Percentiles rank a stretch among this genome's conserved stretches.
Evolutionary conservation across 768 basidiomycete species (phyloP).

Genomic region (Sporobolomyces phaffii): DNA sequence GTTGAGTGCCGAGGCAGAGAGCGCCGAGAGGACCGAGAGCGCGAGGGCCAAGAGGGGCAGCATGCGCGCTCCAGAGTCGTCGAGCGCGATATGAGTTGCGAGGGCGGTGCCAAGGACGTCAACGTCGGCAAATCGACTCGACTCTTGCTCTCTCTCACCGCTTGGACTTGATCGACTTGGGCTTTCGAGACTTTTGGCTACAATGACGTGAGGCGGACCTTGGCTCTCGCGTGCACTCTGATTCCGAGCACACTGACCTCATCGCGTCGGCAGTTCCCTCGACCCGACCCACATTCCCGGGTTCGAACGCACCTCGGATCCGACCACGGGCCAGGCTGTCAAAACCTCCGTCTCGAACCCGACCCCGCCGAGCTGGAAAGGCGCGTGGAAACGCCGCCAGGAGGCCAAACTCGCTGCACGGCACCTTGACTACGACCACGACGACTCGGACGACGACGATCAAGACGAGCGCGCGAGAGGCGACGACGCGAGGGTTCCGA

Average conservation of each 20-base stretch:
- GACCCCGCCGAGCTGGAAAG: background rate
- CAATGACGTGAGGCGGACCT: conserved; percentile 12
- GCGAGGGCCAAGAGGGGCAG: background rate
- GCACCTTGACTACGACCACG: background rate
- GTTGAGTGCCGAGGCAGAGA: background rate
- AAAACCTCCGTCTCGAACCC: conserved; percentile 1
- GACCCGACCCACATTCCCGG: conserved; percentile 24
- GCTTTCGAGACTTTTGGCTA: too few species aligned
- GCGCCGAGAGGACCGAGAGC: background rate
- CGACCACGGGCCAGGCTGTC: conserved; percentile 11
- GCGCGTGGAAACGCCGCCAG: conserved; percentile 5
- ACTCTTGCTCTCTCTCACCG: too few species aligned
- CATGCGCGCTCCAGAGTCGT: too few species aligned
- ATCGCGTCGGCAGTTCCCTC: background rate
- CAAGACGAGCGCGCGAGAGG: background rate
- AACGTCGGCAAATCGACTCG: too few species aligned
- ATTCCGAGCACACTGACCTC: conserved; percentile 1
- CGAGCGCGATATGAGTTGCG: too few species aligned
- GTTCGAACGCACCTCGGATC: conserved; percentile 7
- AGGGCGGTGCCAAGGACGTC: too few species aligned
- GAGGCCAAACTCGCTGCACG: background rate
- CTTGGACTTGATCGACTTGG: too few species aligned
- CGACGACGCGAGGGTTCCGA: conserved; percentile 2
- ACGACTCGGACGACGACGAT: background rate
- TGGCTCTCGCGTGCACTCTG: background rate